Conservation (phyloP, 352 stramenopile species). For the Globisporangium yorkense region DNA sequence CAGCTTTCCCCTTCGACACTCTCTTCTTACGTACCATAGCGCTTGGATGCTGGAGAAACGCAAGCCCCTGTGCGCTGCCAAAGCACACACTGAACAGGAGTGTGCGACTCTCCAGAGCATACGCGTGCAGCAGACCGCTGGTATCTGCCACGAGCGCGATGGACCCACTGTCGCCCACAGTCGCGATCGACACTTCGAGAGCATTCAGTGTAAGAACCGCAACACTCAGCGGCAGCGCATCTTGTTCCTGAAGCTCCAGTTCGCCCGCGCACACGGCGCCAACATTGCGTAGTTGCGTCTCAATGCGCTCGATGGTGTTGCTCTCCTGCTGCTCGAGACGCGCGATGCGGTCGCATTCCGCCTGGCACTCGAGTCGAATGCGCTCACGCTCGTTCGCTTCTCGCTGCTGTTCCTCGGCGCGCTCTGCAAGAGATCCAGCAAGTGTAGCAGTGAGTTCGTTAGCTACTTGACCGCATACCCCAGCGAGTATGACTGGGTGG, state of each 20-base stretch:
- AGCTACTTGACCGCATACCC: background rate
- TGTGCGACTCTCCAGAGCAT: conserved; percentile 17
- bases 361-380: conserved; percentile 14
- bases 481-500: background rate
- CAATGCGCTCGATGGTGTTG: conserved; percentile 23
- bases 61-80: background rate
- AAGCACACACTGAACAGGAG: conserved; percentile 21
- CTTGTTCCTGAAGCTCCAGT: conserved; percentile 15
- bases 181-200: conserved; percentile 23
- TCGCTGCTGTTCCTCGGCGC: conserved; percentile 27
- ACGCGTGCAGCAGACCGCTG: conserved; percentile 20
- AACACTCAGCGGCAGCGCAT: conserved; percentile 18
- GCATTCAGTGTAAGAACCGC: conserved; percentile 17
- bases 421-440: conserved; percentile 18
- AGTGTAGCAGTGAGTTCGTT: background rate
- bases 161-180: conserved; percentile 17
- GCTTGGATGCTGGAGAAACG: conserved; percentile 11
- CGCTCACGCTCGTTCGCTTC: conserved; percentile 28
- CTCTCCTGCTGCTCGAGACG: conserved; percentile 34
- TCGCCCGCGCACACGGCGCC: conserved; percentile 44
- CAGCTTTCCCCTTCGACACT: background rate
- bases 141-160: conserved; percentile 37
- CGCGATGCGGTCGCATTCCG: conserved; percentile 35
- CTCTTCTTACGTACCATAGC: conserved; percentile 11
- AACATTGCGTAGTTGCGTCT: conserved; percentile 38